Base-by-base conservation (phyloP, 352 stramenopile genomes). In the Globisporangium carolinianum region DNA sequence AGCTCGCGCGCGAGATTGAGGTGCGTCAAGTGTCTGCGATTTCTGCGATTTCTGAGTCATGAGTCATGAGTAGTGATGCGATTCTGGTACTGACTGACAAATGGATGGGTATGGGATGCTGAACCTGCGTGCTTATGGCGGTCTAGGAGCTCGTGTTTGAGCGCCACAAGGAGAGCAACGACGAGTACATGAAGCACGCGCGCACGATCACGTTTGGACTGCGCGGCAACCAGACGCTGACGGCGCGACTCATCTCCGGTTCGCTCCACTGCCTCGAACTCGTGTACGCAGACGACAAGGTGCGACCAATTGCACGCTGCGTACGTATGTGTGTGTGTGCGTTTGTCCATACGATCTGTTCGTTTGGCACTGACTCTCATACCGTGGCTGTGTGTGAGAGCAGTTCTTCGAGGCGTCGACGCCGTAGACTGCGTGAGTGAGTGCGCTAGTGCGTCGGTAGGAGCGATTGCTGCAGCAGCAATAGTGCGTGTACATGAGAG, bases 161-260 rank as follows among this genome's bases (percentile, higher is more conserved):
- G 55, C 81, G 84, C 10, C 91, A 89, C 65, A 89, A 86, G 53
- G 76, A 94, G 46, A 90, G 68, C 62, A 83, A 77, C 48, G 78
- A 79, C 11, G 79, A 91, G 53, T 94, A 94, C 71, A 74, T 74
- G 49, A 66, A 69, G 47, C 85, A 88, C 65, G 76, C 84, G 37
- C 81, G 84, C 11, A 80, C 82, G 56, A 82, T 94, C 62, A 89
- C 82, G 42, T 91, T 94, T 67, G 80, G 79, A 6, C 63, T 94
- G 24, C 85, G 87, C 61, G 72, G 79, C 39, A 88, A 91, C 67
- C 63, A 67, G 35, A 62, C 67, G 32, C 75, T 89, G 57, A 76
- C 74, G 18, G 71, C 88, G 39, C 77, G 83, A 24, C 74, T 94
- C 35, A 75, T 86, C 53, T 77, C 73, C 4, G 81, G 82, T 51